Evolutionary conservation across 108 stramenopile species (phyloP).

Genomic region (Schizochytrium sp.): DNA sequence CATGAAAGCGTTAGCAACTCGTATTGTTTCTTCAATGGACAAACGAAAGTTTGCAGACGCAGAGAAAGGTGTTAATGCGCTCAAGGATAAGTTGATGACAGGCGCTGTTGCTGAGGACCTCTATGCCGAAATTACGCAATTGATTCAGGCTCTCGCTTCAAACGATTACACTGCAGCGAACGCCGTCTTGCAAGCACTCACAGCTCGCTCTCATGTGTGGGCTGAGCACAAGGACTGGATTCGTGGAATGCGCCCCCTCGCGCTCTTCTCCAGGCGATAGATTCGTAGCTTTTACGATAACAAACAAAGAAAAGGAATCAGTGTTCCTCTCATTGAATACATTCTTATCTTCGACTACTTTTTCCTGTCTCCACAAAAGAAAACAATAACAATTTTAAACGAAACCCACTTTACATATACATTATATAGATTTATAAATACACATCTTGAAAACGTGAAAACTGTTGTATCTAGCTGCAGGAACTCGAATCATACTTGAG

Average conservation of each 20-base stretch:
- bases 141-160: slow-evolving; percentile 7
- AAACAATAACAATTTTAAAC: not conserved
- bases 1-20: not conserved
- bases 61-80: not conserved
- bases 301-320: not conserved
- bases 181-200: slow-evolving; percentile 13
- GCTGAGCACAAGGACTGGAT: slow-evolving; percentile 58
- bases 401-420: not conserved
- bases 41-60: slow-evolving; percentile 29
- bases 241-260: slow-evolving; percentile 11
- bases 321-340: not conserved
- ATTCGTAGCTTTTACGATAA: not conserved
- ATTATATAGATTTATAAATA: not conserved
- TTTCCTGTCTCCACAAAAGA: not conserved
- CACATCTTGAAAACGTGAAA: too few species aligned
- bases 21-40: slow-evolving; percentile 48
- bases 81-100: slow-evolving; percentile 50
- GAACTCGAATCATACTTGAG: too few species aligned
- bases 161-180: not conserved
- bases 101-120: slow-evolving; percentile 37
- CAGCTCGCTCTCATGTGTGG: slow-evolving; percentile 33
- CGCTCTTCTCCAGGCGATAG: slow-evolving; percentile 29
- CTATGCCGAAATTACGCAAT: slow-evolving; percentile 26
- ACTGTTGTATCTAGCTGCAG: too few species aligned
- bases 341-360: not conserved